phyloP scores from a whole-genome alignment of 2,329 filamentous ascomycete species.

The Talaromyces sp. region DNA sequence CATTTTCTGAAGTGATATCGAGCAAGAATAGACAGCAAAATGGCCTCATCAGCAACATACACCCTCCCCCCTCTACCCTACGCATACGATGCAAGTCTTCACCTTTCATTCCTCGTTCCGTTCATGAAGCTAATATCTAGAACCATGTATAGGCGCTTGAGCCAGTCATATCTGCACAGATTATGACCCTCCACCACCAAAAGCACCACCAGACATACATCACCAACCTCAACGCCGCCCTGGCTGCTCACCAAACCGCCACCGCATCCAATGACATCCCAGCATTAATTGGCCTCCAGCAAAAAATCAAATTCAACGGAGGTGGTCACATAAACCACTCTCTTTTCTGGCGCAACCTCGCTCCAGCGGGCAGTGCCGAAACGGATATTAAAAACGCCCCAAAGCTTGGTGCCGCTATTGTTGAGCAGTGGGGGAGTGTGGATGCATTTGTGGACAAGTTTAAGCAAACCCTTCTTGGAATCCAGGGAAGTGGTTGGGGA shows the following conservation, averaged over 20 bases:
- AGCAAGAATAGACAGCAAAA: slow-evolving; percentile 10
- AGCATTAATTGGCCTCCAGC: slow-evolving; percentile 61
- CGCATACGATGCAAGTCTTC: slow-evolving; percentile 59
- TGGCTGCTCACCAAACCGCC: slow-evolving; percentile 58
- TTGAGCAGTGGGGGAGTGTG: slow-evolving; percentile 62
- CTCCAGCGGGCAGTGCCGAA: slow-evolving; percentile 54
- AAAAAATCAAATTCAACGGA: slow-evolving; percentile 77
- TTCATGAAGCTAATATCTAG: not conserved
- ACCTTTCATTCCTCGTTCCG: not conserved
- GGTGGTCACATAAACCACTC: slow-evolving; percentile 92
- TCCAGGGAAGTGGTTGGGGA: slow-evolving; percentile 84
- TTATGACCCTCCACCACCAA: slow-evolving; percentile 92
- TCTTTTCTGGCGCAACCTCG: slow-evolving; percentile 84
- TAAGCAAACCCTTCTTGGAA: slow-evolving; percentile 57
- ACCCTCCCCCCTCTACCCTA: slow-evolving; percentile 63
- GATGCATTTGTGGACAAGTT: slow-evolving; percentile 63
- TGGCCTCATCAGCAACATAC: slow-evolving; percentile 40
- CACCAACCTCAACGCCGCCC: slow-evolving; percentile 75
- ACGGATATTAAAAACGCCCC: slow-evolving; percentile 52
- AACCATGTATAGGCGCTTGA: slow-evolving; percentile 62
- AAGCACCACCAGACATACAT: slow-evolving; percentile 95
- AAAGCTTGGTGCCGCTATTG: slow-evolving; percentile 56
- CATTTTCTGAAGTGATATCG: not conserved
- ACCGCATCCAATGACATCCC: slow-evolving; percentile 54
- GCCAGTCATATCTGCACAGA: slow-evolving; percentile 70